Base-by-base conservation (phyloP, 78 protist species). In the Chrysochromulina tobinii region DNA sequence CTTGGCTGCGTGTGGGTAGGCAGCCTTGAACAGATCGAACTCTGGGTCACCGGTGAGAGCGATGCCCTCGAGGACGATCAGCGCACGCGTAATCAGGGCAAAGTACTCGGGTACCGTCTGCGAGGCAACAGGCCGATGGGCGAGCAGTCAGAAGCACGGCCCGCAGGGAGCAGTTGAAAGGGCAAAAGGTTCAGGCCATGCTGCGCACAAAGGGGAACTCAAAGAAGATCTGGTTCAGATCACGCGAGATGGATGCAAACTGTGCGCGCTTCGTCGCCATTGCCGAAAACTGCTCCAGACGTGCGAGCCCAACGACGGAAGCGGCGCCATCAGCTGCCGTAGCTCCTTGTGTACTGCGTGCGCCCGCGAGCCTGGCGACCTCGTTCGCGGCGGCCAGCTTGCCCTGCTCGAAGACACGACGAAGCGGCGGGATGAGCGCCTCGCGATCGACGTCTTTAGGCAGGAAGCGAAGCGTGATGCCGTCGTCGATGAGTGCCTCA, bases 21-120 rank as follows among this genome's bases (percentile, higher is more conserved):
- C 20, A 2, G 61, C 25, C 18, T 4, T 5, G 61, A 77, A 53
- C 27, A 77, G 57, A 27, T 77, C 85, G 85, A 77, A 77, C 14
- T 50, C n/a, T 20, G 17, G 17, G 59, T 77, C 85, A 11, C 61
- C 85, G n/a, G 85, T 77, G 38, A 77, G 61, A 5, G 85, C 85
- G 59, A 77, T 77, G 59, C 85, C 85, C 48, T 77, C 85, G n/a
- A 73, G 55, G 9, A 77, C 85, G 59, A 77, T 53, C 50, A 77
- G 85, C 48, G 85, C 85, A 61, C 85, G 85, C 57, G 85, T 77
- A 61, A 77, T 77, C 12, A 77, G 85, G 12, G 85, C 85, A 53
- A 77, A 77, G 85, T 77, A 77, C 38, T 48, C 61, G 59, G 85
- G 85, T 25, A 77, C 85, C 25, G 25, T 7, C 64, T 12, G 64